Base-by-base conservation (phyloP, 768 basidiomycete species). In the Scleroderma bovista region DNA sequence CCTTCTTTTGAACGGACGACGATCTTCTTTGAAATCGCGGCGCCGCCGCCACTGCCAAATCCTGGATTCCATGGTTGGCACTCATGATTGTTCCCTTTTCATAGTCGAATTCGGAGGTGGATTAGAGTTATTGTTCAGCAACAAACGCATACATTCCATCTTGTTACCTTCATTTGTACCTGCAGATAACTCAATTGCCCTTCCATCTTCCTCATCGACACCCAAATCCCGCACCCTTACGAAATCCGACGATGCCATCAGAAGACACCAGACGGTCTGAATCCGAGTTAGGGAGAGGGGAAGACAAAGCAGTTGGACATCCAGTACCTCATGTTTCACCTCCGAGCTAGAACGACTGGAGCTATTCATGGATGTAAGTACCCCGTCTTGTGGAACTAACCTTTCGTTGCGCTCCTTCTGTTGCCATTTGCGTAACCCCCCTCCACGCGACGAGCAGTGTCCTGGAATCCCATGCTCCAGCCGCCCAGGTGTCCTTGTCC, bases 401-500 rank as follows among this genome's bases (percentile, higher is more conserved):
- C 26, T 29, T 9, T 29, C 9, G 26, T 29, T 29, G 9, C 9
- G 26, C 9, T 29, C 26, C 26, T 9, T 4, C 26, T 29, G 26
- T 29, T 29, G 26, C 9, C 26, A n/a, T n/a, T n/a, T n/a, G n/a
- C n/a, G n/a, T n/a, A n/a, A n/a, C n/a, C n/a, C n/a, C n/a, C n/a
- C n/a, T n/a, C 42, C 16, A 19, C 11, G 16, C n/a, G 24, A 31
- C 42, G 42, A 17, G 11, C 23, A 16, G 26, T 29, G 11, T 34
- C 37, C 10, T 34, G 41, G 39, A 40, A 40, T 23, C 23, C 32
- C 20, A n/a, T 34, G 2, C 11, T 29, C 1, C 60, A 95, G 96
- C 34, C 93, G 96, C 9, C 96, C 96, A 0, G 96, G 96, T 0
- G 96, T 99, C 33, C 74, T 99, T 3, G 95, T 98, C 3, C 75